Evolutionary conservation across 768 basidiomycete genomes (phyloP), one percentile per base, ranked within the genome.

Genomic region (Coprinellus aureogranulatus): DNA sequence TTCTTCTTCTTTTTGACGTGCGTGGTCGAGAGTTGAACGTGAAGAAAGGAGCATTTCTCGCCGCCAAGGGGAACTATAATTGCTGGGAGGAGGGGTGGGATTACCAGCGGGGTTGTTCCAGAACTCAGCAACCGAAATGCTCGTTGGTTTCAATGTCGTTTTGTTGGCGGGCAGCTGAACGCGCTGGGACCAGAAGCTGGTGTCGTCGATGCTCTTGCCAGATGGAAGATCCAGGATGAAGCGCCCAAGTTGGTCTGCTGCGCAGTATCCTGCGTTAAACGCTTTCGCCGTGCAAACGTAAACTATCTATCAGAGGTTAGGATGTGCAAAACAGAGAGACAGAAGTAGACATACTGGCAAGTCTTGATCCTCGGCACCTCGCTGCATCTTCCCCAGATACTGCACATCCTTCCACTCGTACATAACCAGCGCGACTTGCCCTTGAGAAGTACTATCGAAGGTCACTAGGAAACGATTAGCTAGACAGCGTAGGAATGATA

Each of bases 361-460:
- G 60, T 85, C 84, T 28, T 85, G 59, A 40, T 67, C 64, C 27
- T 62, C 40, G 11, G 55, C 58, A 40, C 61, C 85, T 53, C 42
- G 22, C 16, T 50, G 50, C 46, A 79, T 73, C 68, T 81, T 86
- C 31, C 97, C 97, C 2, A 99, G 80, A 68, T 91, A 94, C 46
- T 79, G 73, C 53, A 87, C 86, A 67, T 99, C 97, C 27, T 79
- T 70, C 95, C 95, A 99, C 74, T 98, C 96, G 67, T 98, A 99
- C 23, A 99, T 85, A 53, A 96, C 90, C 81, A 97, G 87, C 26
- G 96, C 92, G 20, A 97, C 77, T 72, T 96, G 91, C 37, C 96
- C 96, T 64, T 86, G 77, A 2, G 94, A 94, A 4, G 79, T 65
- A 18, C 77, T 68, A 63, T 91, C 85, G 74, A 98, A 98, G 3